These are phyloP conservation scores for Suillus subluteus DNA, from an alignment of 768 basidiomycete genomes.

Conservation along the genomic window DNA sequence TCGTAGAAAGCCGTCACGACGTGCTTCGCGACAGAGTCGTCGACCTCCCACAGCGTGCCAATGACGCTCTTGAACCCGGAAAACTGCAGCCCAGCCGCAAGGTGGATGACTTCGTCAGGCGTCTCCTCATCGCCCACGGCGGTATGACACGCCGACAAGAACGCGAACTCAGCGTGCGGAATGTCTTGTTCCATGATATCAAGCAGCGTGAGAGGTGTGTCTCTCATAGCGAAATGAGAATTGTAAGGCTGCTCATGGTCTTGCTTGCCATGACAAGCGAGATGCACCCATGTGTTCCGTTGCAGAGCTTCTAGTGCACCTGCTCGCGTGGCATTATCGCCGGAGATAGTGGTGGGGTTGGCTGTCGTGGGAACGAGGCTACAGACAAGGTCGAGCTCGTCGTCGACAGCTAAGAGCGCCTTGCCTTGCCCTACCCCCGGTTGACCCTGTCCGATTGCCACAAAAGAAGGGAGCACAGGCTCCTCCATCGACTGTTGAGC, in stretches of 20 bases:
- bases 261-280: slow-evolving; percentile 23
- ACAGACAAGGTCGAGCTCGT: not conserved
- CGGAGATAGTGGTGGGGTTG: not conserved
- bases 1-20: not conserved
- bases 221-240: not conserved
- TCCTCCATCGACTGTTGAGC: not conserved
- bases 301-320: slow-evolving; percentile 4
- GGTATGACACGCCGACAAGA: not conserved
- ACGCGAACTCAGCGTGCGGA: not conserved
- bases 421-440: not conserved
- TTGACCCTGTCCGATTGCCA: not conserved
- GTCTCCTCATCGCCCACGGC: not conserved
- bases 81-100: slow-evolving; percentile 14
- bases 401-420: not conserved
- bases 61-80: slow-evolving; percentile 23
- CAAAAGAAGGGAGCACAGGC: not conserved
- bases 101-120: not conserved
- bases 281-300: slow-evolving; percentile 20
- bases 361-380: not conserved
- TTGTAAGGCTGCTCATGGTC: not conserved
- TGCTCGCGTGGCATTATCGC: not conserved
- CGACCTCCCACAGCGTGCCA: slow-evolving; percentile 25
- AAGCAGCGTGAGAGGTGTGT: not conserved
- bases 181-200: not conserved
- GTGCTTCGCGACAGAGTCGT: slow-evolving; percentile 1